Evolutionary conservation across 768 basidiomycete species (phyloP).

Genomic region (Suillus fuscotomentosus): DNA sequence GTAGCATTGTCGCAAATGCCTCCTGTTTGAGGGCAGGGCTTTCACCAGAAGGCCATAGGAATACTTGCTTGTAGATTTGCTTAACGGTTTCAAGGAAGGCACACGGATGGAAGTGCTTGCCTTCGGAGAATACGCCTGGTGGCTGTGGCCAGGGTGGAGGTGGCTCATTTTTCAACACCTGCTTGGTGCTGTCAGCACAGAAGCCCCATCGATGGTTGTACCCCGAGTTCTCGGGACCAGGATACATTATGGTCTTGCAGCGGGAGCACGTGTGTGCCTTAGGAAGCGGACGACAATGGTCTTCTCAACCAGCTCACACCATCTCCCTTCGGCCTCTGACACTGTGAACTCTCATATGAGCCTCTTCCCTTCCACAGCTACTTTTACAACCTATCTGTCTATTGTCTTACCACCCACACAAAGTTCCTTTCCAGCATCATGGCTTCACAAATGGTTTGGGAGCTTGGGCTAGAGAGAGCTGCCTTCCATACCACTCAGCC

Average conservation of each 20-base stretch:
- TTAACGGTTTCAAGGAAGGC: not conserved
- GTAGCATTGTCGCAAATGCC: not conserved
- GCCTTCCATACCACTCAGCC: too few species aligned
- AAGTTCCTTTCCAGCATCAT: too few species aligned
- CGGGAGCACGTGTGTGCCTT: conserved; percentile 7
- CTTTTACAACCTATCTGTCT: too few species aligned
- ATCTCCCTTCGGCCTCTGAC: too few species aligned
- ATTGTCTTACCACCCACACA: too few species aligned
- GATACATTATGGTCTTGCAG: conserved; percentile 15
- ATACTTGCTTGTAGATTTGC: not conserved
- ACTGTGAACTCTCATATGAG: too few species aligned
- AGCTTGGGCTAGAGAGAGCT: too few species aligned
- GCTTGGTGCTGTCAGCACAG: not conserved
- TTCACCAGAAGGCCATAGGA: not conserved
- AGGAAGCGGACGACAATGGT: too few species aligned
- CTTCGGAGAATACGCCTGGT: conserved; percentile 4
- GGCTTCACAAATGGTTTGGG: too few species aligned
- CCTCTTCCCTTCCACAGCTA: too few species aligned
- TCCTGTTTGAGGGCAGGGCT: not conserved
- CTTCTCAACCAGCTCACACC: too few species aligned
- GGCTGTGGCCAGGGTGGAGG: conserved; percentile 10
- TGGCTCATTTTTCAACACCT: not conserved
- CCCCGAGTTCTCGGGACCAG: conserved; percentile 7
- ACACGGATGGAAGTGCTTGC: not conserved
- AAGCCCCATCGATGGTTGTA: conserved; percentile 12